Percentiles rank a stretch among this genome's conserved stretches.
These are phyloP conservation scores for Mycosphaerella sp. DNA, from an alignment of 2,329 filamentous ascomycete genomes.

Conservation along the genomic window DNA sequence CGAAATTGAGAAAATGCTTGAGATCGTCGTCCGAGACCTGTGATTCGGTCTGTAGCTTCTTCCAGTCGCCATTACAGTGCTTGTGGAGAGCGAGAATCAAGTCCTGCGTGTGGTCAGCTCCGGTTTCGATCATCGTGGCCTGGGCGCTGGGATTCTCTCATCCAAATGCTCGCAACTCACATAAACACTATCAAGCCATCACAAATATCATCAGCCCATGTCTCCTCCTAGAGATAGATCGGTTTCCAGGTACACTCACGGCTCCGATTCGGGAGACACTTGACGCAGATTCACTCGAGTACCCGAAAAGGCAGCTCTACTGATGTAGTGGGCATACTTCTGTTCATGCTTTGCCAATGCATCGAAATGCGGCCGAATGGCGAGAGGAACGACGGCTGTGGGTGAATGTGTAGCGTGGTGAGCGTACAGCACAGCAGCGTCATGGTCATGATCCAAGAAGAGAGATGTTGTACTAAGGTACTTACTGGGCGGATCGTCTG, in stretches of 20 bases:
- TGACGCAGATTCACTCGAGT: conserved; percentile 49
- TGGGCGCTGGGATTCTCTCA: too few species aligned
- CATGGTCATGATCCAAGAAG: too few species aligned
- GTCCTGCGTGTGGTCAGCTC: conserved; percentile 41
- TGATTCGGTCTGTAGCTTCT: conserved; percentile 38
- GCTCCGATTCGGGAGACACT: conserved; percentile 46
- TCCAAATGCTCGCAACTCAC: not conserved
- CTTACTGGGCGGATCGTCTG: conserved; percentile 71
- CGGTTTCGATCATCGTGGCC: not conserved
- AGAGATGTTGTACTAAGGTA: too few species aligned
- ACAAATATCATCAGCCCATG: not conserved
- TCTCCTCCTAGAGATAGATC: not conserved
- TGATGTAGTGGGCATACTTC: conserved; percentile 84
- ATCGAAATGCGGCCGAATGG: conserved; percentile 90
- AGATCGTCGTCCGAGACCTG: conserved; percentile 39
- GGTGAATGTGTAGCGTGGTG: too few species aligned
- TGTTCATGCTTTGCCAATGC: conserved; percentile 58
- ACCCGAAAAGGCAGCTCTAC: conserved; percentile 50
- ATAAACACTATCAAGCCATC: not conserved
- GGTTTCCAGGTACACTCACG: not conserved
- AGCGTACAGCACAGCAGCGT: too few species aligned
- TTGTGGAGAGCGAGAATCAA: conserved; percentile 48
- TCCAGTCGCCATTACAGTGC: conserved; percentile 44
- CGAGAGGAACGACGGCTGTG: conserved; percentile 65
- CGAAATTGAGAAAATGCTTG: conserved; percentile 38